Evolutionary conservation across 805 yeast species (phyloP).

Genomic region (Candida vartiovaarae): DNA sequence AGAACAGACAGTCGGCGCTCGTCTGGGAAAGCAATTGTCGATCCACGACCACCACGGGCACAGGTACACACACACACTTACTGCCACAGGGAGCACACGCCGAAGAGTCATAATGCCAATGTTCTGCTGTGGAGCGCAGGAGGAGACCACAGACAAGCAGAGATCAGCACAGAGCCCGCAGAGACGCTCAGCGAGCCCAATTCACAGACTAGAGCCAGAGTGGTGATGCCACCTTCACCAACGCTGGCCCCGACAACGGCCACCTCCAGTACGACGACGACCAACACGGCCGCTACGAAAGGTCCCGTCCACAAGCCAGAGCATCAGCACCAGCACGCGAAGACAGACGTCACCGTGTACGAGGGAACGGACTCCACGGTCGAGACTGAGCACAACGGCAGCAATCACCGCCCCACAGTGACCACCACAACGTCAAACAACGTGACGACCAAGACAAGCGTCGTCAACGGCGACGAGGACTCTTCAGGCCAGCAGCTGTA

Average conservation of each 20-base stretch:
- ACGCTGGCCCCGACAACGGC: neutral
- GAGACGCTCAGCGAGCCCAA: too few species aligned
- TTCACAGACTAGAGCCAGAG: neutral
- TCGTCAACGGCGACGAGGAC: constrained; percentile 3
- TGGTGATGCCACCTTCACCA: neutral
- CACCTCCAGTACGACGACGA: too few species aligned
- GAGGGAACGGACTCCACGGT: constrained; percentile 24
- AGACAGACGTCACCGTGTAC: constrained; percentile 23
- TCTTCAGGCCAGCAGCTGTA: constrained; percentile 1
- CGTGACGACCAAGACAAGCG: constrained; percentile 4
- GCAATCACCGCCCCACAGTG: too few species aligned
- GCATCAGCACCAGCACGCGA: constrained; percentile 1
- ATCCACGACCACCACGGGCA: too few species aligned
- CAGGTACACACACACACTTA: too few species aligned
- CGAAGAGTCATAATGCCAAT: constrained; percentile 1
- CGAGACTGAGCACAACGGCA: constrained; percentile 5
- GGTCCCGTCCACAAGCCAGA: neutral
- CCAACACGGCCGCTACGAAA: neutral
- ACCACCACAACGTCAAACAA: neutral
- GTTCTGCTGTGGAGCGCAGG: constrained; percentile 6
- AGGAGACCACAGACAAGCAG: neutral
- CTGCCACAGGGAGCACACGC: neutral
- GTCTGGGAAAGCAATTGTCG: too few species aligned
- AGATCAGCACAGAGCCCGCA: too few species aligned
- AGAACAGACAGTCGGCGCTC: too few species aligned